Percentiles rank a stretch among this genome's conserved stretches.
phyloP scores from a whole-genome alignment of 495 filamentous ascomycete genomes.

The Xylaria castorea region DNA sequence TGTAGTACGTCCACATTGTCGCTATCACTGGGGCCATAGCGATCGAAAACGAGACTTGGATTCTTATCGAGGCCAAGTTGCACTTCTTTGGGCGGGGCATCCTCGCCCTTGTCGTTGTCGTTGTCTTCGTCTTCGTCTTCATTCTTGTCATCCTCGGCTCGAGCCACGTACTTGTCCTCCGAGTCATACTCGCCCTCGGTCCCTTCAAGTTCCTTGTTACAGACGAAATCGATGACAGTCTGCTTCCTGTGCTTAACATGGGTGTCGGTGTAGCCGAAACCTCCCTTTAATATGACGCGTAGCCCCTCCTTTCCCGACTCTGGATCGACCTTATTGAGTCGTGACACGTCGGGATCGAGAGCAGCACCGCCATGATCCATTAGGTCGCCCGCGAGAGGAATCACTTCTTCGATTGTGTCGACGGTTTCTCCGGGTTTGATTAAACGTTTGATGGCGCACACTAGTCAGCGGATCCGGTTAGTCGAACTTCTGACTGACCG shows the following conservation, averaged over 20 bases:
- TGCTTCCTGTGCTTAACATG: constrained; percentile 59
- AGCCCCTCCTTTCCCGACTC: constrained; percentile 74
- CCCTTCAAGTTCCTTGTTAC: constrained; percentile 71
- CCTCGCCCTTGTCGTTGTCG: constrained; percentile 38
- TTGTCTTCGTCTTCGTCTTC: constrained; percentile 35
- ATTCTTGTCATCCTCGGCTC: constrained; percentile 21
- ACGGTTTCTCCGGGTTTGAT: constrained; percentile 40
- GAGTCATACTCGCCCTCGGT: constrained; percentile 67
- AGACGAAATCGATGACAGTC: constrained; percentile 84
- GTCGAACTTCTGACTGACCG: background rate
- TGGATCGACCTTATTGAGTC: constrained; percentile 63
- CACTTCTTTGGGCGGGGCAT: constrained; percentile 51
- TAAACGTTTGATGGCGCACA: constrained; percentile 76
- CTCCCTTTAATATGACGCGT: constrained; percentile 72
- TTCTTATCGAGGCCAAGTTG: constrained; percentile 52
- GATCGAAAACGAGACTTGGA: constrained; percentile 72
- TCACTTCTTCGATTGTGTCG: constrained; percentile 55
- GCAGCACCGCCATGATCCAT: constrained; percentile 55
- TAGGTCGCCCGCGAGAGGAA: constrained; percentile 78
- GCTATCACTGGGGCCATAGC: constrained; percentile 64
- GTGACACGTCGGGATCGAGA: constrained; percentile 67
- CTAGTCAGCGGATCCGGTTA: constrained; percentile 46
- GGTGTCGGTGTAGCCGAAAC: constrained; percentile 57
- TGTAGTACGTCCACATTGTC: constrained; percentile 60
- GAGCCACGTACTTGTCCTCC: constrained; percentile 49